phyloP scores from a whole-genome alignment of 805 yeast genomes.

The Saccharomyces kudriavzevii region DNA sequence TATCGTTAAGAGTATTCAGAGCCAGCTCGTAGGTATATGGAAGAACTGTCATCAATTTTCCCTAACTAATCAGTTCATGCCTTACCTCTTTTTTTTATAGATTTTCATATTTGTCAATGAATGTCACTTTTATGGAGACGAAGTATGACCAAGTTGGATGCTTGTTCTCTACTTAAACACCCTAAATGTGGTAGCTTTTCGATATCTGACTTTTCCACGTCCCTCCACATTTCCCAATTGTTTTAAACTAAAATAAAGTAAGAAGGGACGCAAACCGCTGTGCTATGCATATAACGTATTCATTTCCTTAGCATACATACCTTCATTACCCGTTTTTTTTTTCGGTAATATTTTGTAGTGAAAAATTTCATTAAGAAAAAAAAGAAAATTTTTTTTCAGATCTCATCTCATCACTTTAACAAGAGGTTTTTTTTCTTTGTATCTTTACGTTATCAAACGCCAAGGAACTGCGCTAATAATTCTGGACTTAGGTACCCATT shows the following conservation, averaged over 20 bases:
- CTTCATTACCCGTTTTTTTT: neutral
- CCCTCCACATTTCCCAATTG: too few relatives aligned
- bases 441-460: neutral
- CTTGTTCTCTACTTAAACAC: too few relatives aligned
- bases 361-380: neutral
- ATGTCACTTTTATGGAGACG: too few relatives aligned
- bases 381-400: neutral
- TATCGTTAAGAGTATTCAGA: neutral
- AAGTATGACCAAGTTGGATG: too few relatives aligned
- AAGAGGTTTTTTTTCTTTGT: neutral
- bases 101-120: too few relatives aligned
- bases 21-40: neutral
- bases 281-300: neutral
- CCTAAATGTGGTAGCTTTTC: neutral
- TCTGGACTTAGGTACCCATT: neutral
- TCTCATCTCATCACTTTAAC: neutral
- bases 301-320: neutral
- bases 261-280: neutral
- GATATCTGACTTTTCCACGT: too few relatives aligned
- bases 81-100: neutral
- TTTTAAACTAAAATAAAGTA: neutral
- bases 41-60: neutral
- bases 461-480: neutral
- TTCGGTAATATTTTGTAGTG: neutral
- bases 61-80: neutral